Evolutionary conservation across 768 basidiomycete species (phyloP).

Genomic region (Phylloporus arenicola): DNA sequence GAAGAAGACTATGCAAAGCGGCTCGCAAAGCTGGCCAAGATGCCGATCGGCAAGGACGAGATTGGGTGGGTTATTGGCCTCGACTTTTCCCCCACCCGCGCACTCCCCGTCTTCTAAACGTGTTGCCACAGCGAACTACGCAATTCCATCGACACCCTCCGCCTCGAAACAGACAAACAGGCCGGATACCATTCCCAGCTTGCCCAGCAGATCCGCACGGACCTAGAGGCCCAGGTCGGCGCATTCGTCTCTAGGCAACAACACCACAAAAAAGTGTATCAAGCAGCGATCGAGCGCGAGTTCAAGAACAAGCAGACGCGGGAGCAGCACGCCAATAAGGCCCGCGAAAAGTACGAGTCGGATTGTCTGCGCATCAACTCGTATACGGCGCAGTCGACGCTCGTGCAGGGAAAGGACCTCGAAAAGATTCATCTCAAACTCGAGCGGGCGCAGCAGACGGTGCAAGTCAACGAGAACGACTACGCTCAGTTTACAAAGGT

Average conservation of each 20-base stretch:
- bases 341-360: slow-evolving; percentile 87
- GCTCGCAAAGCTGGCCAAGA: slow-evolving; percentile 71
- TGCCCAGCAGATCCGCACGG: slow-evolving; percentile 67
- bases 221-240: slow-evolving; percentile 61
- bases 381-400: slow-evolving; percentile 83
- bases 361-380: slow-evolving; percentile 94
- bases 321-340: slow-evolving; percentile 79
- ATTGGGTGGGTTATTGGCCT: slow-evolving; percentile 62
- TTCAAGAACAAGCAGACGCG: slow-evolving; percentile 87
- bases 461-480: slow-evolving; percentile 87
- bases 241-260: slow-evolving; percentile 62
- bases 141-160: slow-evolving; percentile 72
- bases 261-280: slow-evolving; percentile 68
- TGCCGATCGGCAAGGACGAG: slow-evolving; percentile 78
- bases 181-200: slow-evolving; percentile 67
- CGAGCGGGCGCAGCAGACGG: slow-evolving; percentile 84
- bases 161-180: slow-evolving; percentile 80
- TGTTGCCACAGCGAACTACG: slow-evolving; percentile 62
- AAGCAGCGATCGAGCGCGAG: slow-evolving; percentile 78
- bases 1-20: slow-evolving; percentile 96
- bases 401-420: slow-evolving; percentile 89
- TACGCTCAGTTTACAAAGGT: slow-evolving; percentile 83
- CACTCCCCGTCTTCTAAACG: slow-evolving; percentile 1
- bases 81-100: not conserved
- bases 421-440: slow-evolving; percentile 86